These are phyloP conservation scores for Didymella keratinophila DNA, from an alignment of 2,329 filamentous ascomycete genomes.

Conservation along the genomic window DNA sequence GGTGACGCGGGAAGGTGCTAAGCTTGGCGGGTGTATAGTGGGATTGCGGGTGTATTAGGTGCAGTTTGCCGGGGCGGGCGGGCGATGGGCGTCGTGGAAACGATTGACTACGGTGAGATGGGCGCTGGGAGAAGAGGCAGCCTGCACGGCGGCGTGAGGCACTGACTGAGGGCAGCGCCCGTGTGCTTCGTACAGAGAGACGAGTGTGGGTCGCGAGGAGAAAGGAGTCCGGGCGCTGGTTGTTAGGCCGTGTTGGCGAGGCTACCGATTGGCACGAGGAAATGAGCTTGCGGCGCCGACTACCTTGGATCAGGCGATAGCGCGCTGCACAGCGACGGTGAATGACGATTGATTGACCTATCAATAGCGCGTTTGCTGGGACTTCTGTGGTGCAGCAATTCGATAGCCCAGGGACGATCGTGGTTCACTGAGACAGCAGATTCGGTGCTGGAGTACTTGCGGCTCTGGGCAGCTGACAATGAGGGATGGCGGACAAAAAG, in stretches of 20 bases:
- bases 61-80: conserved; percentile 25
- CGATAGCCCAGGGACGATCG: conserved; percentile 14
- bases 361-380: conserved; percentile 5
- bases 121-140: conserved; percentile 28
- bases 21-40: conserved; percentile 32
- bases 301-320: conserved; percentile 14
- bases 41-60: conserved; percentile 26
- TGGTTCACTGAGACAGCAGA: conserved; percentile 15
- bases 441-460: conserved; percentile 4
- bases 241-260: conserved; percentile 19
- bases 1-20: conserved; percentile 23
- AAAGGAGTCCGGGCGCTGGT: conserved; percentile 24
- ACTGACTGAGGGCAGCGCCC: conserved; percentile 23
- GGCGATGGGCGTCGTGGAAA: conserved; percentile 38
- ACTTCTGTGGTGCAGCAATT: conserved; percentile 9
- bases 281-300: conserved; percentile 5
- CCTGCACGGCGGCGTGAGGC: conserved; percentile 27
- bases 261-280: conserved; percentile 21
- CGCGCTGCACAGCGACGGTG: conserved; percentile 6
- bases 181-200: conserved; percentile 16
- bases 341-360: conserved; percentile 14
- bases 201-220: conserved; percentile 12
- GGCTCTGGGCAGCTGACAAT: conserved; percentile 3
- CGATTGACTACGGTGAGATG: conserved; percentile 51
- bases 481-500: conserved; percentile 1